Percentiles rank a stretch among this genome's conserved stretches.
Evolutionary conservation across 352 stramenopile genomes (phyloP).

Genomic region (Phytophthora tentaculata): DNA sequence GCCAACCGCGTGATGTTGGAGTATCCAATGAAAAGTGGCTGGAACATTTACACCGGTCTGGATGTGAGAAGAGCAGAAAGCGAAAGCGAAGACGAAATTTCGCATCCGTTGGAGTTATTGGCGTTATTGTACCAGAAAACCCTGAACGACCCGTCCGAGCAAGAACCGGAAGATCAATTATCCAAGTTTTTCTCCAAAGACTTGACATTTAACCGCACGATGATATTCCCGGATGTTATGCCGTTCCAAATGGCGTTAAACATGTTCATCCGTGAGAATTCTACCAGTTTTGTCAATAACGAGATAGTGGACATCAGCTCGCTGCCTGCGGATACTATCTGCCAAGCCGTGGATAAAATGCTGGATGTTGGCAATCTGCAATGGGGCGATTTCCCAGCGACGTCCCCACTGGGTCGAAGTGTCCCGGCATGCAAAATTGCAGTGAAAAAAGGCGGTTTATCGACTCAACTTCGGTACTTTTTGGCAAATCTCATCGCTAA

Average conservation of each 20-base stretch:
- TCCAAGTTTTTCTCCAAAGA: slow-evolving; percentile 49
- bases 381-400: slow-evolving; percentile 55
- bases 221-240: slow-evolving; percentile 56
- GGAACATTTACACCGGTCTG: slow-evolving; percentile 53
- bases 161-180: slow-evolving; percentile 40
- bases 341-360: slow-evolving; percentile 55
- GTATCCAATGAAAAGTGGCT: slow-evolving; percentile 43
- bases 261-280: slow-evolving; percentile 45
- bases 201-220: slow-evolving; percentile 30
- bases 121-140: slow-evolving; percentile 49
- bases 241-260: slow-evolving; percentile 67
- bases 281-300: slow-evolving; percentile 11
- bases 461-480: slow-evolving; percentile 37
- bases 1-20: slow-evolving; percentile 46
- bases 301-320: slow-evolving; percentile 7
- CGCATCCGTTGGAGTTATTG: slow-evolving; percentile 42
- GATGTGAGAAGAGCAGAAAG: slow-evolving; percentile 49
- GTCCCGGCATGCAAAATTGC: slow-evolving; percentile 39
- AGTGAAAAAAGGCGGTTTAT: slow-evolving; percentile 30
- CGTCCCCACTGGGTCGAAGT: slow-evolving; percentile 38
- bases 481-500: slow-evolving; percentile 44
- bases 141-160: slow-evolving; percentile 18
- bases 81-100: slow-evolving; percentile 5
- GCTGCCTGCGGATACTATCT: slow-evolving; percentile 32
- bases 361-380: slow-evolving; percentile 39